phyloP scores from a whole-genome alignment of 2,329 filamentous ascomycete genomes.

The Cordyceps farinosa region DNA sequence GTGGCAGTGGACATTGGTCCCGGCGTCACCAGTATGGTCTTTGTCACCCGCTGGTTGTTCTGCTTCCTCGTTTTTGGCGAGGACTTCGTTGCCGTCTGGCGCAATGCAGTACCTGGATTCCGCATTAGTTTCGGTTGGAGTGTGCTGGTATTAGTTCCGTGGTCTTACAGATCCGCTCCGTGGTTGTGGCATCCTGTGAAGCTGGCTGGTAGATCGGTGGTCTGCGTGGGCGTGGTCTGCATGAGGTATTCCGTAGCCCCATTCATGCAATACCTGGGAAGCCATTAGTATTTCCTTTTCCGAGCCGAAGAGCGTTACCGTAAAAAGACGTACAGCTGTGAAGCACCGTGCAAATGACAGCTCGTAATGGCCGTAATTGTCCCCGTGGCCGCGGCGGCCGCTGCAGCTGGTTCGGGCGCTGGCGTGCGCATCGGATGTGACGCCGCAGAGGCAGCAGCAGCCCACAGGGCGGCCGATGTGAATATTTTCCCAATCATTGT shows the following conservation, averaged over 20 bases:
- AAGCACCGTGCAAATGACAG: constrained; percentile 39
- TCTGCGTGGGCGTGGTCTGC: constrained; percentile 48
- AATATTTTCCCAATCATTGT: neutral
- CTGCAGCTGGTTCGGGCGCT: constrained; percentile 9
- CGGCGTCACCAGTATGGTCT: constrained; percentile 21
- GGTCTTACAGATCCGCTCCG: constrained; percentile 50
- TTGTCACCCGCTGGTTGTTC: constrained; percentile 20
- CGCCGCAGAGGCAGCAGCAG: neutral
- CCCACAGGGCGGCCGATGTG: constrained; percentile 10
- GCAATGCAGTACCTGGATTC: constrained; percentile 57
- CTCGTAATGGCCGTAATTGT: constrained; percentile 37
- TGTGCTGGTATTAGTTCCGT: too few species aligned
- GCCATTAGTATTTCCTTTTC: constrained; percentile 6
- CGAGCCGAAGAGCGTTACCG: too few species aligned
- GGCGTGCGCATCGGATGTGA: constrained; percentile 14
- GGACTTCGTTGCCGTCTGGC: constrained; percentile 57
- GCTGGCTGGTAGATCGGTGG: constrained; percentile 52
- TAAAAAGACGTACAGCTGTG: constrained; percentile 34
- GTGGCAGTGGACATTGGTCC: constrained; percentile 54
- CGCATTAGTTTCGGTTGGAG: neutral
- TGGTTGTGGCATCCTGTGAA: constrained; percentile 66
- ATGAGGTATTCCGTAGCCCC: constrained; percentile 42
- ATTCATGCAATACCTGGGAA: constrained; percentile 42
- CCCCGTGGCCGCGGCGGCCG: constrained; percentile 14
- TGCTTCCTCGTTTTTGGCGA: constrained; percentile 42